Conservation (phyloP, 78 protist species). For the Chrysochromulina tobinii region DNA sequence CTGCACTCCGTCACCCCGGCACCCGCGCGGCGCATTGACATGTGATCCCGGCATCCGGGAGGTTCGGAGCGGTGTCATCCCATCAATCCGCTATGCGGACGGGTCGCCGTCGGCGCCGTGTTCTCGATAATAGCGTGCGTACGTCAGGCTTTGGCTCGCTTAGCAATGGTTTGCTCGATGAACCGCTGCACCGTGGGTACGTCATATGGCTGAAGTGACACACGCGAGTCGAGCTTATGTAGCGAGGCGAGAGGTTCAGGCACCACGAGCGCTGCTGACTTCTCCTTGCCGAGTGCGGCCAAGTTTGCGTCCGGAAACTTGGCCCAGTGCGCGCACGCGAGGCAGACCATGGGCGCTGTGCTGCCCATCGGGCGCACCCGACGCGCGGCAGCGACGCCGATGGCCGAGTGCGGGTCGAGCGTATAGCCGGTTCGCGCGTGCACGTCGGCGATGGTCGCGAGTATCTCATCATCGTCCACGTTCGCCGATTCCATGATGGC, state of each 20-base stretch:
- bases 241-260: background rate
- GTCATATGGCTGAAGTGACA: background rate
- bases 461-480: background rate
- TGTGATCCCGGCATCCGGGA: too few relatives aligned
- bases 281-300: background rate
- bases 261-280: background rate
- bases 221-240: background rate
- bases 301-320: slow-evolving; percentile 12
- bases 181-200: background rate
- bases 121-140: too few relatives aligned
- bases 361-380: background rate
- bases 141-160: background rate
- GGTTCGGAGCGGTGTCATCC: too few relatives aligned
- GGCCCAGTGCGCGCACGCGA: slow-evolving; percentile 46
- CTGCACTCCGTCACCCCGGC: too few relatives aligned
- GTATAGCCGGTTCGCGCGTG: background rate
- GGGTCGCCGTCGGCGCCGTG: too few relatives aligned
- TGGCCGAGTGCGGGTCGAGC: slow-evolving; percentile 48
- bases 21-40: too few relatives aligned
- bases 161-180: background rate
- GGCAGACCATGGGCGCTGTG: background rate
- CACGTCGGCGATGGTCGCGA: slow-evolving; percentile 31
- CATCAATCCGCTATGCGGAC: too few relatives aligned
- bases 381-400: slow-evolving; percentile 34
- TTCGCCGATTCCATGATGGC: background rate